Percentiles rank a stretch among this genome's conserved stretches.
These are phyloP conservation scores for Leccinum rimulosum DNA, from an alignment of 768 basidiomycete species.

Conservation along the genomic window DNA sequence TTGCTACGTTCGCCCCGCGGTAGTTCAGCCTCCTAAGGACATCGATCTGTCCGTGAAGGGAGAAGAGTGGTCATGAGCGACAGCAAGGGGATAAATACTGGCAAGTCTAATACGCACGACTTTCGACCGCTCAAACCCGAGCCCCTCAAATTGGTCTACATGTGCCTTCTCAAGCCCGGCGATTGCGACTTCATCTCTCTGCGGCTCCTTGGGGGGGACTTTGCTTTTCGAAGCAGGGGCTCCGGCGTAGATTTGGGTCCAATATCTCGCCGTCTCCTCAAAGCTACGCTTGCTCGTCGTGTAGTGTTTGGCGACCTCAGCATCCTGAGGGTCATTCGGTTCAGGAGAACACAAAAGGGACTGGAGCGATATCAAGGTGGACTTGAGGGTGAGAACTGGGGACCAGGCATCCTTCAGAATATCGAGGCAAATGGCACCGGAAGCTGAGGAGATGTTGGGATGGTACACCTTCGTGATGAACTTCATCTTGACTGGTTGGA, in stretches of 20 bases:
- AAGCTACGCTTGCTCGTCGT: conserved; percentile 85
- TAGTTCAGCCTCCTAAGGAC: conserved; percentile 87
- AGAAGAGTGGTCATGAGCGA: conserved; percentile 2
- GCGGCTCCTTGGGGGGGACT: conserved; percentile 26
- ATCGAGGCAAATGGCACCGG: conserved; percentile 93
- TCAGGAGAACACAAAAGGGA: conserved; percentile 91
- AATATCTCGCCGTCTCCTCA: conserved; percentile 89
- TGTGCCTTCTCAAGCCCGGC: conserved; percentile 83
- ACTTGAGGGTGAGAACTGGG: conserved; percentile 93
- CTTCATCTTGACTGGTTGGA: conserved; percentile 97
- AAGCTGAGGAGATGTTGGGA: conserved; percentile 91
- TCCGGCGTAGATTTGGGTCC: conserved; percentile 91
- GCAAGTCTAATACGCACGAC: conserved; percentile 59
- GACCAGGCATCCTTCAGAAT: conserved; percentile 89
- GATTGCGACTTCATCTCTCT: conserved; percentile 50
- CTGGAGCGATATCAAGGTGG: conserved; percentile 92
- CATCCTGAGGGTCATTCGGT: conserved; percentile 96
- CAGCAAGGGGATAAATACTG: too few relatives aligned
- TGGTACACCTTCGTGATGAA: conserved; percentile 97
- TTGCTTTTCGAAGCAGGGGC: conserved; percentile 54
- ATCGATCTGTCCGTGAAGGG: conserved; percentile 58
- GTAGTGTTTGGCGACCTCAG: conserved; percentile 97
- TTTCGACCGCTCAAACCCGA: conserved; percentile 81
- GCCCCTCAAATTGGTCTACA: conserved; percentile 77
- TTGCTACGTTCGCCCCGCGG: conserved; percentile 74